Percentiles rank a stretch among this genome's conserved stretches.
Conservation (phyloP, 176 grass and related monocot species). For the Paspalum notatum region DNA sequence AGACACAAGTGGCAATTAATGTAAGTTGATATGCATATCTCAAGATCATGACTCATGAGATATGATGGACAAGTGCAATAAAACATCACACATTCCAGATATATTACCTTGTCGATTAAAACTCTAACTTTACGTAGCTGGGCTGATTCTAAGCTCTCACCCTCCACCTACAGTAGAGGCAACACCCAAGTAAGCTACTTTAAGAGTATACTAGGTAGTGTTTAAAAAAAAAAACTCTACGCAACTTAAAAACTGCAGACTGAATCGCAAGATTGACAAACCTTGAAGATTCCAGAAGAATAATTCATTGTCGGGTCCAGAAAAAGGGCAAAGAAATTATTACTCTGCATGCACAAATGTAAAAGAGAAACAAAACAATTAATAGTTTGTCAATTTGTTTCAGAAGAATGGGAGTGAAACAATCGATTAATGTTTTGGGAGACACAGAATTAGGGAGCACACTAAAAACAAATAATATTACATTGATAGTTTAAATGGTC, state of each 20-base stretch:
- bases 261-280: not conserved
- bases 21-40: not conserved
- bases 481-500: not conserved
- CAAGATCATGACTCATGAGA: no score
- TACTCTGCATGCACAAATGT: slow-evolving; percentile 48
- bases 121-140: slow-evolving; percentile 68
- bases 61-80: not conserved
- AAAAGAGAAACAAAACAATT: not conserved
- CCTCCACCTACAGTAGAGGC: slow-evolving; percentile 36
- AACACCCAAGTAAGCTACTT: not conserved
- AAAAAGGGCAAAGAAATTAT: slow-evolving; percentile 78
- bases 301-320: slow-evolving; percentile 85
- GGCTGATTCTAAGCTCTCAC: slow-evolving; percentile 70
- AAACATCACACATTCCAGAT: not conserved
- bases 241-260: not conserved
- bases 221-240: no score
- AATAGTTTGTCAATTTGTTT: not conserved
- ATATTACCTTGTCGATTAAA: slow-evolving; percentile 75
- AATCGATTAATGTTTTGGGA: not conserved
- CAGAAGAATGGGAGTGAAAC: not conserved
- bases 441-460: not conserved
- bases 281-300: slow-evolving; percentile 76
- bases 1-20: not conserved
- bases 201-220: not conserved
- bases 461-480: not conserved